Evolutionary conservation across 768 basidiomycete species (phyloP).

Genomic region (Piloderma croceum): DNA sequence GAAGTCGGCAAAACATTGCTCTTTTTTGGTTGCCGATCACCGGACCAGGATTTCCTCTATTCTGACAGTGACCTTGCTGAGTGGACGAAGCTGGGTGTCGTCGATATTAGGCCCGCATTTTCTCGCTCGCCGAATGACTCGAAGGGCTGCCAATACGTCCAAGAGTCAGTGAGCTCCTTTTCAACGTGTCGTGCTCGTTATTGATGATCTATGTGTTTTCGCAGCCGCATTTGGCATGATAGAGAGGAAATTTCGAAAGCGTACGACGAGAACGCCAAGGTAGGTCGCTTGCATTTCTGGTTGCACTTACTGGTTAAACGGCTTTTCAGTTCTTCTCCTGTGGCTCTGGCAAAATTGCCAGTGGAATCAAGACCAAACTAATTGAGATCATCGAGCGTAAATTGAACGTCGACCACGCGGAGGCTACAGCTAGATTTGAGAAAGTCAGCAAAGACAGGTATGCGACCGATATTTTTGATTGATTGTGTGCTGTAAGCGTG

Average conservation of each 20-base stretch:
- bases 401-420: constrained; percentile 14
- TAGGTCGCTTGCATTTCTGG: constrained; percentile 10
- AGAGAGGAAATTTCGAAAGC: constrained; percentile 28
- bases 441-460: constrained; percentile 34
- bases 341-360: constrained; percentile 34
- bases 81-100: constrained; percentile 37
- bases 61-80: constrained; percentile 34
- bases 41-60: constrained; percentile 40
- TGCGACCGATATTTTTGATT: constrained; percentile 44
- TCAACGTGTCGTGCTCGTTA: neutral
- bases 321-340: constrained; percentile 36
- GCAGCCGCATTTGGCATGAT: constrained; percentile 40
- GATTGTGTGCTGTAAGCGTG: constrained; percentile 7
- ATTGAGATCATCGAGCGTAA: constrained; percentile 31
- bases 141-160: constrained; percentile 33
- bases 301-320: constrained; percentile 1
- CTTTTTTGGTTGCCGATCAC: constrained; percentile 44
- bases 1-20: constrained; percentile 36
- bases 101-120: constrained; percentile 43
- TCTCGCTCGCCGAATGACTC: constrained; percentile 25
- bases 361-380: constrained; percentile 33
- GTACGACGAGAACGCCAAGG: constrained; percentile 32
- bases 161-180: constrained; percentile 26
- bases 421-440: constrained; percentile 29
- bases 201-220: neutral